Evolutionary conservation across 2,329 filamentous ascomycete genomes (phyloP).

Genomic region (Aspergillus jensenii): DNA sequence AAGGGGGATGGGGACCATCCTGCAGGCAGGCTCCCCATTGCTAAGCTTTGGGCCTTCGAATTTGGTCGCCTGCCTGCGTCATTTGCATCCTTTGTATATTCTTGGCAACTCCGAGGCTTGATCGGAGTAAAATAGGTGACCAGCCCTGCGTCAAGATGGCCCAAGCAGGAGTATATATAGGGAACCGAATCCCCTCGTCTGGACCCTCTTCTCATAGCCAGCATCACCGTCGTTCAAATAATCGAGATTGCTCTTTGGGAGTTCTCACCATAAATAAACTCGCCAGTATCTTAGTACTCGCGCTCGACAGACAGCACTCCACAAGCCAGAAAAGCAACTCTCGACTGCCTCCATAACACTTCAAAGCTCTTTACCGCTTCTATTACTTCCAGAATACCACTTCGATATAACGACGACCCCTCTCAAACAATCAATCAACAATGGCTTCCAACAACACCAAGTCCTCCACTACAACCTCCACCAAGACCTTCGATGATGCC

Average conservation of each 20-base stretch:
- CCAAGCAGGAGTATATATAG: conserved; percentile 6
- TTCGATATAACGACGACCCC: background rate
- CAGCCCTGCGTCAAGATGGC: background rate
- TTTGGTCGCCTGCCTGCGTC: background rate
- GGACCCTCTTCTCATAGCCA: background rate
- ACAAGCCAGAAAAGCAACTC: background rate
- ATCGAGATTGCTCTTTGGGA: background rate
- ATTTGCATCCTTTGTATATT: background rate
- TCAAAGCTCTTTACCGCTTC: background rate
- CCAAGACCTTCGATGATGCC: conserved; percentile 6
- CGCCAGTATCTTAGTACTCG: background rate
- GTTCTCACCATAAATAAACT: background rate
- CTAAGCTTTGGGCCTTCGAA: conserved; percentile 3
- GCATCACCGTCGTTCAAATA: background rate
- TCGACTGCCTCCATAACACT: background rate
- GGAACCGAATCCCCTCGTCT: background rate
- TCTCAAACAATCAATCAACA: background rate
- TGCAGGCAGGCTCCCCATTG: background rate
- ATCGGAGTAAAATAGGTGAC: conserved; percentile 1
- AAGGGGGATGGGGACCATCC: background rate
- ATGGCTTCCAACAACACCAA: conserved; percentile 4
- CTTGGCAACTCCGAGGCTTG: conserved; percentile 2
- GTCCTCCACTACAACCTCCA: background rate
- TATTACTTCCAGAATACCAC: background rate
- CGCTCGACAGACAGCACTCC: background rate